These are phyloP conservation scores for Kazachstania sp. DNA, from an alignment of 1,139 yeast genomes.

Conservation along the genomic window DNA sequence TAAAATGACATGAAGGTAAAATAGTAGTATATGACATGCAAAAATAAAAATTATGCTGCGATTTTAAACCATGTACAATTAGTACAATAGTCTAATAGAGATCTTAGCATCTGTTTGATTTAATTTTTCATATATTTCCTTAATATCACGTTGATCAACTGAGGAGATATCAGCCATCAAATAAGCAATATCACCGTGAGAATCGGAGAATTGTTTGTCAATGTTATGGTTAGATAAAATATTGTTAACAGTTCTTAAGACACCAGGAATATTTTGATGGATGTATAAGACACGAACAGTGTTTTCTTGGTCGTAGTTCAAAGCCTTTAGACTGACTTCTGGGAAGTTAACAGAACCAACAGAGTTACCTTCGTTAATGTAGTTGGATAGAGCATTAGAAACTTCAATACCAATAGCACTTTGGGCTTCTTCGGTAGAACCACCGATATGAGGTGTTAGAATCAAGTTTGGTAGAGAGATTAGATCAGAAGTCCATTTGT, in stretches of 20 bases:
- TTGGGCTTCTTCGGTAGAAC: conserved; percentile 98
- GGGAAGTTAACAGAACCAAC: conserved; percentile 98
- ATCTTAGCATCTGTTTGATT: conserved; percentile 88
- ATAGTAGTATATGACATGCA: neutral
- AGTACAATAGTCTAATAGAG: conserved; percentile 83
- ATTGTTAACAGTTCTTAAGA: conserved; percentile 91
- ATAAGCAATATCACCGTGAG: conserved; percentile 93
- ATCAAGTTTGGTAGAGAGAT: conserved; percentile 79
- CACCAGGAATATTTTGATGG: conserved; percentile 99
- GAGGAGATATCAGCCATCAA: conserved; percentile 95
- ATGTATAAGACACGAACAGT: conserved; percentile 90
- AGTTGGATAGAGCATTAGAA: conserved; percentile 73
- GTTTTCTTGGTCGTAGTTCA: conserved; percentile 80
- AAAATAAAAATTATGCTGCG: neutral
- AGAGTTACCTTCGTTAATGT: conserved; percentile 95
- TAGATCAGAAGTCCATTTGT: conserved; percentile 78
- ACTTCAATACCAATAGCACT: conserved; percentile 96
- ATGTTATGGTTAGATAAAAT: conserved; percentile 91
- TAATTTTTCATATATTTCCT: conserved; percentile 73
- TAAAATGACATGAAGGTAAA: neutral
- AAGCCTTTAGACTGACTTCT: conserved; percentile 85
- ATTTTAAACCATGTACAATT: conserved; percentile 14
- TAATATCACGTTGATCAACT: conserved; percentile 75
- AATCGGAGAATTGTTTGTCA: conserved; percentile 95
- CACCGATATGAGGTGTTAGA: conserved; percentile 97